Conservation (phyloP, 1,139 yeast genomes). For the Pichia sorboxylosa region DNA sequence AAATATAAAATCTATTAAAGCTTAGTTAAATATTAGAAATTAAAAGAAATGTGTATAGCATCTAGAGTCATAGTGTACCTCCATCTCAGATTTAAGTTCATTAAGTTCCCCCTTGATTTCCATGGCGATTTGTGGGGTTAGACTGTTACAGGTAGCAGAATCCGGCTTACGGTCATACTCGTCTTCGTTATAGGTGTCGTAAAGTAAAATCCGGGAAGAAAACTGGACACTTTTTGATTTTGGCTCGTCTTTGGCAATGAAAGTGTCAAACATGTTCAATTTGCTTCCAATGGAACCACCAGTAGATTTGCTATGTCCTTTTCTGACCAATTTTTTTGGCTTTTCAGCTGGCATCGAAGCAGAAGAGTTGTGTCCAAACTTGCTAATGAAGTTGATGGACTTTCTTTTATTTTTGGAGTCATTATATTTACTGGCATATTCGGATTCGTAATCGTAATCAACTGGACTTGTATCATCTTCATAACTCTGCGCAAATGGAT, state of each 20-base stretch:
- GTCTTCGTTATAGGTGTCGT: conserved; percentile 72
- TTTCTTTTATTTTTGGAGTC: conserved; percentile 5
- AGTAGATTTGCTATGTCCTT: conserved; percentile 12
- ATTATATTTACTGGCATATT: background rate
- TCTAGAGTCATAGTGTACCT: conserved; percentile 62
- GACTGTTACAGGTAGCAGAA: conserved; percentile 81
- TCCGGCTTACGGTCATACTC: conserved; percentile 95
- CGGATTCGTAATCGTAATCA: background rate
- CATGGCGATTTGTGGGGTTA: conserved; percentile 82
- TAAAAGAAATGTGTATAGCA: conserved; percentile 78
- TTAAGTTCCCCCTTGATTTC: conserved; percentile 82
- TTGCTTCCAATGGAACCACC: conserved; percentile 16
- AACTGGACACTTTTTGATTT: conserved; percentile 42
- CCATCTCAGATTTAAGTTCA: conserved; percentile 64
- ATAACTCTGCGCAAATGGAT: conserved; percentile 4
- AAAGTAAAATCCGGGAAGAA: conserved; percentile 72
- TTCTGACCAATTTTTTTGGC: conserved; percentile 12
- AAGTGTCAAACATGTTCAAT: conserved; percentile 18
- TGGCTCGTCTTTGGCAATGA: conserved; percentile 7
- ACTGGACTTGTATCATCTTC: conserved; percentile 6
- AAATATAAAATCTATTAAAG: no score
- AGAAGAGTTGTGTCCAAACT: conserved; percentile 6
- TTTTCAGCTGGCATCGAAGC: conserved; percentile 10
- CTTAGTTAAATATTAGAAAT: no score
- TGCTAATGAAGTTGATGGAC: conserved; percentile 9